These are phyloP conservation scores for Calonectria leucothoes DNA, from an alignment of 2,329 filamentous ascomycete species.

Conservation along the genomic window DNA sequence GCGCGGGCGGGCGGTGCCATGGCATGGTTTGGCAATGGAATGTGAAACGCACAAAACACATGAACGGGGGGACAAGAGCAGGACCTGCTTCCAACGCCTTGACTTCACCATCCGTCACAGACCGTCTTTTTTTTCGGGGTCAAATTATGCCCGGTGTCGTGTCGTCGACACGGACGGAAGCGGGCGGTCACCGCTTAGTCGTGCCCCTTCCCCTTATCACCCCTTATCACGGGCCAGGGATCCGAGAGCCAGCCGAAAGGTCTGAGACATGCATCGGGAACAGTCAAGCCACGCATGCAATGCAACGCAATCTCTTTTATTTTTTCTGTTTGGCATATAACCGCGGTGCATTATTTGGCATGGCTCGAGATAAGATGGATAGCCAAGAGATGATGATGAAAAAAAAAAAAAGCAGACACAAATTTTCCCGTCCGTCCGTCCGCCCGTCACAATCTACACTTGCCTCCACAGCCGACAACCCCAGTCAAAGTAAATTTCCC, in stretches of 20 bases:
- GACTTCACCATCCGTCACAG: background rate
- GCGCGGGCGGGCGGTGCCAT: too few species aligned
- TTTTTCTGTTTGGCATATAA: background rate
- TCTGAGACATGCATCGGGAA: slow-evolving; percentile 7
- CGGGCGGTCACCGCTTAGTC: background rate
- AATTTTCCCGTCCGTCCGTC: background rate
- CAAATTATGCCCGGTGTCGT: background rate
- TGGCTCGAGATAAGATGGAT: background rate
- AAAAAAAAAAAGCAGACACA: background rate
- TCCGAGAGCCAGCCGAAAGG: background rate
- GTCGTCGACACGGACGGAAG: background rate
- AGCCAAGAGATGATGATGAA: background rate
- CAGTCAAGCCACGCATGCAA: background rate
- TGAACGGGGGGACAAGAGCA: background rate
- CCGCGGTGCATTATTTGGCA: background rate
- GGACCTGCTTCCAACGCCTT: background rate
- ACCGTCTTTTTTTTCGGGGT: background rate
- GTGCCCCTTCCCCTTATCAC: background rate
- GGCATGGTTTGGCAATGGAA: background rate
- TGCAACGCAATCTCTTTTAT: background rate
- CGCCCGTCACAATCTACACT: background rate
- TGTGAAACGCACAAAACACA: background rate
- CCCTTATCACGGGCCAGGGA: background rate
- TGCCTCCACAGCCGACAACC: too few species aligned
- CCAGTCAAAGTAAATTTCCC: background rate